Evolutionary conservation across 1,139 yeast genomes (phyloP), one percentile per base, ranked within the genome.

Genomic region (Suhomyces anneliseae): DNA sequence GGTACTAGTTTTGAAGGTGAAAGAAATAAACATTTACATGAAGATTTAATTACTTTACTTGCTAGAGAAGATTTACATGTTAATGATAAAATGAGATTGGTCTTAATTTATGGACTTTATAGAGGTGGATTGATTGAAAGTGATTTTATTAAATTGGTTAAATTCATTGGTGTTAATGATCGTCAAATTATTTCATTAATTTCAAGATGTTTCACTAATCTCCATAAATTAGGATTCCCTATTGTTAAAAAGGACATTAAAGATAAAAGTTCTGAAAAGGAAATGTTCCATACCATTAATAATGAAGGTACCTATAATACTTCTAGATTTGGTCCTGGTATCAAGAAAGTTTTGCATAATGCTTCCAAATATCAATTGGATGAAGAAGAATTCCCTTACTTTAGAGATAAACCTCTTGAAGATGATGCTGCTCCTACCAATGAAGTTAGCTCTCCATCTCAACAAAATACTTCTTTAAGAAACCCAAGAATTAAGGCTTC

Each of bases 121-220:
- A 76, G 98, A 54, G 93, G 95, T 6, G 99, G 99, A 0, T 71
- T 93, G 29, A 76, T 89, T 14, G 86, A 84, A 55, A 64, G 76
- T 8, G 99, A 93, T 69, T 81, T 87, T 54, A 68, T 72, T 44
- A 90, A 93, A 60, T 68, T 93, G 39, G 78, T 85, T 40, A 70
- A 76, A 45, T 95, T 92, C 59, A 81, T 88, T 42, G 87, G 85
- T 0, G 79, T 89, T 12, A 67, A 71, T 36, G 78, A 80, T 43
- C 71, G 73, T 24, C 95, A 87, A 41, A 73, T 80, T 48, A 67
- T 71, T 27, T 73, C 78, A 26, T 69, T 74, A 39, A 61, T 72
- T 54, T 61, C 68, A 49, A 56, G 79, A 39, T 76, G 89, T 46
- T 81, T 92, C 61, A 74, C 73, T 44, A 89, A 87, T 63, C 78